These are phyloP conservation scores for Onygenales sp. DNA, from an alignment of 2,329 filamentous ascomycete species.

Conservation along the genomic window DNA sequence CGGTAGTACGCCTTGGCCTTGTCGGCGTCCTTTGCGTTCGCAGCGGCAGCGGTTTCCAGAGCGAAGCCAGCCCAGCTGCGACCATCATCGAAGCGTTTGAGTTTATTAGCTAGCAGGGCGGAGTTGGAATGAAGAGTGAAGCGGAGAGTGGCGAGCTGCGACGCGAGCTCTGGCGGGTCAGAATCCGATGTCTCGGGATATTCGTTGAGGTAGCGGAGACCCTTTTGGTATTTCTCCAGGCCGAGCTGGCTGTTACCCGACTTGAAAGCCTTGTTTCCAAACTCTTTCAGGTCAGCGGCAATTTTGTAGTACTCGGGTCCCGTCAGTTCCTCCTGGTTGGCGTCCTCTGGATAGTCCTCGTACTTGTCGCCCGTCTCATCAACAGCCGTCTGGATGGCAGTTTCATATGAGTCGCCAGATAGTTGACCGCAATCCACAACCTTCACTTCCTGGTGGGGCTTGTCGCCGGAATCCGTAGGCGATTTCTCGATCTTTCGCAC, in stretches of 20 bases:
- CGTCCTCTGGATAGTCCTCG: slow-evolving; percentile 93
- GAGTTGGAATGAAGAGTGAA: slow-evolving; percentile 84
- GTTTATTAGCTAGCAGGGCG: slow-evolving; percentile 76
- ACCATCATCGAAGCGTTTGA: slow-evolving; percentile 60
- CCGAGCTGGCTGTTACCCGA: slow-evolving; percentile 58
- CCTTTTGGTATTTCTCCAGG: slow-evolving; percentile 91
- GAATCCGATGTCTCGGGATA: slow-evolving; percentile 61
- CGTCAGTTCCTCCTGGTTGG: slow-evolving; percentile 49
- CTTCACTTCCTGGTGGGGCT: slow-evolving; percentile 61
- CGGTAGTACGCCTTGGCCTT: slow-evolving; percentile 78
- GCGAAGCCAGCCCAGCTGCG: slow-evolving; percentile 62
- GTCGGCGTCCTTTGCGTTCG: slow-evolving; percentile 50
- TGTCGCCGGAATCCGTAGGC: slow-evolving; percentile 63
- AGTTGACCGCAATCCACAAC: slow-evolving; percentile 85
- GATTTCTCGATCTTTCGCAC: slow-evolving; percentile 85
- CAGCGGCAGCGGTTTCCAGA: slow-evolving; percentile 50
- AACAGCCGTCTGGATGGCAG: slow-evolving; percentile 57
- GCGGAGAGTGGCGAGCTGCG: slow-evolving; percentile 62
- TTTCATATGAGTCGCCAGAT: slow-evolving; percentile 56
- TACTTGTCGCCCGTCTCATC: slow-evolving; percentile 83
- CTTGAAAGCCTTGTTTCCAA: slow-evolving; percentile 91
- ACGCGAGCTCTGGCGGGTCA: slow-evolving; percentile 58
- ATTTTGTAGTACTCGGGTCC: slow-evolving; percentile 66
- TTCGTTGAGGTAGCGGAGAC: slow-evolving; percentile 77
- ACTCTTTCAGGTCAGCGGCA: slow-evolving; percentile 76